Evolutionary conservation across 192 early-diverging fungal species (phyloP), one percentile per base, ranked within the genome.

Genomic region (Physocladia obscura): DNA sequence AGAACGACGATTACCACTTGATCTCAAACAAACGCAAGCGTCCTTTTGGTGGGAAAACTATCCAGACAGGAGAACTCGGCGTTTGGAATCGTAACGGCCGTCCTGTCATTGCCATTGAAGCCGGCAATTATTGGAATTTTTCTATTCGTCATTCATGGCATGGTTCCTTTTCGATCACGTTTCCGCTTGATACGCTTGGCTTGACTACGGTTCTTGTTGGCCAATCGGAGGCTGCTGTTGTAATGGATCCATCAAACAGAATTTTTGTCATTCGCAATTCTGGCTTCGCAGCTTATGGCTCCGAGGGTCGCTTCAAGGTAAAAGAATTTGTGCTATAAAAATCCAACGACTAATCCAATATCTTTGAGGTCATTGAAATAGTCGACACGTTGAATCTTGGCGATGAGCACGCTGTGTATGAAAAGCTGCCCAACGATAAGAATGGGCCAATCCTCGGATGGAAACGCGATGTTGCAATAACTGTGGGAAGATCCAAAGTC

Each of bases 361-460:
- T 72, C 4, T 65, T 65, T 49, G 52, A 65, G 37, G 74, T 82
- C 29, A 51, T 82, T 49, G 79, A 57, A 3, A 67, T 75, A n/a
- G 81, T 82, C 21, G 81, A 82, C 54, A 82, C 81, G 3, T 65
- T 82, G 35, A 76, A 81, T 49, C 54, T 82, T 19, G 77, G 77
- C 22, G 73, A 82, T 24, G 58, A 57, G 5, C 58, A 64, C 62
- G 81, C 81, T 4, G 35, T 71, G 22, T 50, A 59, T 27, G 81
- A 82, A 56, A 5, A 21, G 34, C 50, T 24, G 1, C 65, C 65
- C 1, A 49, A n/a, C 21, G 47, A 30, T 31, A 29, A 71, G 32
- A 58, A 51, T 27, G 73, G 70, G 13, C 49, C 74, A 5, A 40
- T 79, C 51, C 58, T 82, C 27, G 81, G 81, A 13, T 79, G 65